These are phyloP conservation scores for Pyrenopolyporus hunteri DNA, from an alignment of 495 filamentous ascomycete genomes.

Conservation along the genomic window DNA sequence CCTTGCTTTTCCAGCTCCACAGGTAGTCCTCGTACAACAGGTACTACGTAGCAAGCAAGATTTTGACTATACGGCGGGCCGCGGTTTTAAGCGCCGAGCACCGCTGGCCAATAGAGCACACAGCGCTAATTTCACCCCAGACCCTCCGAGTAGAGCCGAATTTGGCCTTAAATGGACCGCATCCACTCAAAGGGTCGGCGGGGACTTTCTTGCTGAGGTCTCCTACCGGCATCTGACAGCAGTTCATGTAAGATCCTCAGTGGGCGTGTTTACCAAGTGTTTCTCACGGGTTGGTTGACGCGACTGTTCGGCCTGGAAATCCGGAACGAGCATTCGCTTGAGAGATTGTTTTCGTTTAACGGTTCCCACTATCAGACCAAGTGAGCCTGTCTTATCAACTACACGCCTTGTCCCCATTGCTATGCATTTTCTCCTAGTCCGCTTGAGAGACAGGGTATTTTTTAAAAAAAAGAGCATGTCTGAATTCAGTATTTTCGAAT, in stretches of 20 bases:
- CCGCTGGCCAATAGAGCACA: slow-evolving; percentile 16
- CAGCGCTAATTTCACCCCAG: slow-evolving; percentile 23
- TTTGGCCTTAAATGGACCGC: slow-evolving; percentile 26
- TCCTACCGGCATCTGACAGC: slow-evolving; percentile 1
- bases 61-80: neutral
- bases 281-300: neutral
- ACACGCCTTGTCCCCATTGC: neutral
- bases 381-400: neutral
- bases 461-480: no score
- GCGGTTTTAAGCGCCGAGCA: slow-evolving; percentile 19
- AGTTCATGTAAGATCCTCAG: neutral
- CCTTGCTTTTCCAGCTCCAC: slow-evolving; percentile 2
- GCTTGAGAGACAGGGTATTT: neutral
- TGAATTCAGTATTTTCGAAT: no score
- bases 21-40: neutral
- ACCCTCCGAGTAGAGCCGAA: slow-evolving; percentile 9
- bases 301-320: neutral
- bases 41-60: no score
- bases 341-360: neutral
- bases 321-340: neutral
- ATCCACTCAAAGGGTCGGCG: slow-evolving; percentile 2
- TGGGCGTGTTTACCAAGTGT: neutral
- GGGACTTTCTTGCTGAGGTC: slow-evolving; percentile 14
- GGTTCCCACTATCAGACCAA: neutral
- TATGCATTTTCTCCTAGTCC: slow-evolving; percentile 20